Conservation (phyloP, 495 filamentous ascomycete species). For the Xanthoparmelia taractica region DNA sequence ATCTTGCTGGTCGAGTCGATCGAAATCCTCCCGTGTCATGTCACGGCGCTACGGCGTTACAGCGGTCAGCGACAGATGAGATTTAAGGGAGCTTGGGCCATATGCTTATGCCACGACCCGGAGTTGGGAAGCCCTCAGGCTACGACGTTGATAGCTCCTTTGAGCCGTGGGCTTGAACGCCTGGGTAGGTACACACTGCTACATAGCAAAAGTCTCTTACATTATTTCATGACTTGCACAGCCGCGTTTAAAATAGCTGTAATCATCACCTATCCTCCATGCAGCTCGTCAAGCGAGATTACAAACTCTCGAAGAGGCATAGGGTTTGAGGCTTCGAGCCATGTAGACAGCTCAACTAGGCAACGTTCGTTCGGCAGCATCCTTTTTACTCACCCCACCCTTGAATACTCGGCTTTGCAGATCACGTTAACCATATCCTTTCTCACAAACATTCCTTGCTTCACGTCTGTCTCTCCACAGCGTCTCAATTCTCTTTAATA, state of each 20-base stretch:
- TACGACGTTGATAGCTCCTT: slow-evolving; percentile 2
- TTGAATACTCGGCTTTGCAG: neutral
- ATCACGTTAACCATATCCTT: neutral
- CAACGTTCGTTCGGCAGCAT: slow-evolving; percentile 15
- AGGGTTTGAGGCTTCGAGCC: slow-evolving; percentile 2
- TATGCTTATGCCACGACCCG: slow-evolving; percentile 8
- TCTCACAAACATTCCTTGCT: neutral
- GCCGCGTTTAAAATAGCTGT: slow-evolving; percentile 18
- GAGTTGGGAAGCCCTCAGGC: neutral
- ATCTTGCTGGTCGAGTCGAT: neutral
- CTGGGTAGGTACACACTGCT: neutral
- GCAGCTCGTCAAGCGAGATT: slow-evolving; percentile 16
- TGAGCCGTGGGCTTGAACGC: neutral
- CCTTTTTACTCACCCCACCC: slow-evolving; percentile 17
- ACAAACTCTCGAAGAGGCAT: slow-evolving; percentile 16
- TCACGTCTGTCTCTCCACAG: neutral
- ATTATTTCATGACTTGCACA: slow-evolving; percentile 15
- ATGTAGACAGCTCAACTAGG: slow-evolving; percentile 6
- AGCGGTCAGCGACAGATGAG: slow-evolving; percentile 6
- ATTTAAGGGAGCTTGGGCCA: slow-evolving; percentile 19
- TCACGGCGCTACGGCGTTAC: slow-evolving; percentile 9
- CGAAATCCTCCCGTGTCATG: slow-evolving; percentile 19
- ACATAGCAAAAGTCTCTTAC: neutral
- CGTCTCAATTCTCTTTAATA: neutral
- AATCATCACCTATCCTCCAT: slow-evolving; percentile 8